phyloP scores from a whole-genome alignment of 2,329 filamentous ascomycete species.

The Talaromyces sp. region DNA sequence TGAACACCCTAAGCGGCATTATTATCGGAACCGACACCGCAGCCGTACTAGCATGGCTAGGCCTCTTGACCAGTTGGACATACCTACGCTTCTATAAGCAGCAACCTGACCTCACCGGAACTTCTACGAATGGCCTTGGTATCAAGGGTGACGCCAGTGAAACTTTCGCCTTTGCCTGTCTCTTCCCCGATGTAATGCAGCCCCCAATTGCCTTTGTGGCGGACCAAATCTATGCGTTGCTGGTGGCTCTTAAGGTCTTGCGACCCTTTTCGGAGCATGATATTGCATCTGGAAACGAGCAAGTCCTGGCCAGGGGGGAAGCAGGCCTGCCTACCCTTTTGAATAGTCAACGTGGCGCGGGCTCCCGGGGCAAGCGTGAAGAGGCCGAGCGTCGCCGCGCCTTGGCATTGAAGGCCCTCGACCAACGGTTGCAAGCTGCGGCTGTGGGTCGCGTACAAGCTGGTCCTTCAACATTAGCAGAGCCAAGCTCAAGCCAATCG shows the following conservation, averaged over 20 bases:
- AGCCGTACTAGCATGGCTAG: slow-evolving; percentile 76
- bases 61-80: slow-evolving; percentile 87
- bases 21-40: slow-evolving; percentile 73
- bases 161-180: slow-evolving; percentile 92
- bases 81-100: slow-evolving; percentile 94
- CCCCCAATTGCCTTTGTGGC: slow-evolving; percentile 74
- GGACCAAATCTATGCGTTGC: slow-evolving; percentile 70
- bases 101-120: slow-evolving; percentile 57
- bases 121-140: slow-evolving; percentile 55
- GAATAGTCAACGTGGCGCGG: slow-evolving; percentile 51
- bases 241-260: slow-evolving; percentile 77
- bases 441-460: slow-evolving; percentile 58
- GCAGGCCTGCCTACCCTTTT: slow-evolving; percentile 63
- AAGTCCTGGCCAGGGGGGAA: slow-evolving; percentile 67
- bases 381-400: slow-evolving; percentile 90
- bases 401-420: slow-evolving; percentile 84
- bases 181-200: slow-evolving; percentile 86
- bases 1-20: slow-evolving; percentile 69
- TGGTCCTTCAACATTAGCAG: slow-evolving; percentile 35
- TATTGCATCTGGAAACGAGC: slow-evolving; percentile 71
- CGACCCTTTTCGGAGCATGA: slow-evolving; percentile 83
- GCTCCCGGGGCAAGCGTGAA: slow-evolving; percentile 66
- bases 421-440: slow-evolving; percentile 88
- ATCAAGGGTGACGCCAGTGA: slow-evolving; percentile 92
- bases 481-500: slow-evolving; percentile 31